Base-by-base conservation (phyloP, 2,329 filamentous ascomycete genomes). In the Talaromyces albobiverticillius region DNA sequence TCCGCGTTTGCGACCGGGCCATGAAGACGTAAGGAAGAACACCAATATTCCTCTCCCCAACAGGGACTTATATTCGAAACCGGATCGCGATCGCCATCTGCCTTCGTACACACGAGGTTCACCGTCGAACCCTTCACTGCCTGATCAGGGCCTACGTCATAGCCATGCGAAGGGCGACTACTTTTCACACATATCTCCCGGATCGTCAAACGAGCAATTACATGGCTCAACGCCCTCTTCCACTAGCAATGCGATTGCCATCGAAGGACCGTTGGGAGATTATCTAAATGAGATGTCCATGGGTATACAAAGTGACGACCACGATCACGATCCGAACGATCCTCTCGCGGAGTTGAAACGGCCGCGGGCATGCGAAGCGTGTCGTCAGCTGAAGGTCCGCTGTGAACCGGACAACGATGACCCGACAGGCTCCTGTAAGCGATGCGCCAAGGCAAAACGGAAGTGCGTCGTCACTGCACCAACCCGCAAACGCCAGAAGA, bases 401-500 rank as follows among this genome's bases (percentile, higher is more conserved):
- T 96, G 91, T 73, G 90, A 95, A 65, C 86, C 88, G 22, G 87
- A 91, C 60, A 78, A 80, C 2, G 71, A 71, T 16, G 81, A 85
- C 36, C 77, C 78, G 3, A 82, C 86, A 22, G 84, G 84, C 4
- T 79, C 86, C 3, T 90, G 87, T 69, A 84, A 82, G 68, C 82
- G 91, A 59, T 96, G 91, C 69, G 82, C 82, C 48, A 95, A 95
- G 73, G 88, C 90, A 2, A 83, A 85, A n/a, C 79, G 90, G 34
- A 79, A 79, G 59, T 95, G 91, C 67, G 75, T 92, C 38, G 86
- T 92, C 58, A 95, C 90, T 1, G 83, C 85, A 59, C 89, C 83
- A 0, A 84, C 79, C 13, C 73, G 90, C 38, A 95, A 95, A 73
- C 81, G 91, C 42, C 89, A 93, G 76, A 95, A 93, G 78, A 95